phyloP scores from a whole-genome alignment of 495 filamentous ascomycete species.

The Penicillium salamii region DNA sequence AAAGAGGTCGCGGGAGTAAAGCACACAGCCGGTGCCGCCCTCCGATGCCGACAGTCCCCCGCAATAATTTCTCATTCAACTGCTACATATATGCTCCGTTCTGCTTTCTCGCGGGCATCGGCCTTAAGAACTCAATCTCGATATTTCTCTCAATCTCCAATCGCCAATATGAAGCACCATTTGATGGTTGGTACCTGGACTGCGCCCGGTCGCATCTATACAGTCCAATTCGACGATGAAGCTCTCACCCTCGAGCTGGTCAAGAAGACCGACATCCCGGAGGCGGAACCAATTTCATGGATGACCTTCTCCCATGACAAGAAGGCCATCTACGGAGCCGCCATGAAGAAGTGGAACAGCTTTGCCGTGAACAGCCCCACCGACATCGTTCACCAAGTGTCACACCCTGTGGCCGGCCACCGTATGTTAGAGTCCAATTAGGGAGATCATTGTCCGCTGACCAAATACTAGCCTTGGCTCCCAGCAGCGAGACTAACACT shows the following conservation, averaged over 20 bases:
- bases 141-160: constrained; percentile 16
- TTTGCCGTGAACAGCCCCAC: constrained; percentile 73
- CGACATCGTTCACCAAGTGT: constrained; percentile 71
- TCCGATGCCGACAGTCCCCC: constrained; percentile 6
- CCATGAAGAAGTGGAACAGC: constrained; percentile 88
- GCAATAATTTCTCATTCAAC: background rate
- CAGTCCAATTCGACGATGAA: constrained; percentile 78
- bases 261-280: constrained; percentile 74
- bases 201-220: constrained; percentile 80
- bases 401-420: constrained; percentile 65
- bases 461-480: constrained; percentile 56
- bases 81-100: constrained; percentile 9
- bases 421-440: constrained; percentile 37
- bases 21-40: constrained; percentile 7
- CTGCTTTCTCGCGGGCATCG: constrained; percentile 5
- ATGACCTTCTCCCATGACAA: constrained; percentile 82
- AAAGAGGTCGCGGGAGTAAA: constrained; percentile 8
- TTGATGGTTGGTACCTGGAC: constrained; percentile 85
- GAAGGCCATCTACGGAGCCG: constrained; percentile 80
- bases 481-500: constrained; percentile 69
- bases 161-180: constrained; percentile 66
- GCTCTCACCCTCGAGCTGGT: constrained; percentile 64
- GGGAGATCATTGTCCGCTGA: background rate
- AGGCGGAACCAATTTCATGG: constrained; percentile 85
- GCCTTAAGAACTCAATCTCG: constrained; percentile 9